These are phyloP conservation scores for Thraustochytrium sp. DNA, from an alignment of 352 stramenopile genomes.

Conservation along the genomic window DNA sequence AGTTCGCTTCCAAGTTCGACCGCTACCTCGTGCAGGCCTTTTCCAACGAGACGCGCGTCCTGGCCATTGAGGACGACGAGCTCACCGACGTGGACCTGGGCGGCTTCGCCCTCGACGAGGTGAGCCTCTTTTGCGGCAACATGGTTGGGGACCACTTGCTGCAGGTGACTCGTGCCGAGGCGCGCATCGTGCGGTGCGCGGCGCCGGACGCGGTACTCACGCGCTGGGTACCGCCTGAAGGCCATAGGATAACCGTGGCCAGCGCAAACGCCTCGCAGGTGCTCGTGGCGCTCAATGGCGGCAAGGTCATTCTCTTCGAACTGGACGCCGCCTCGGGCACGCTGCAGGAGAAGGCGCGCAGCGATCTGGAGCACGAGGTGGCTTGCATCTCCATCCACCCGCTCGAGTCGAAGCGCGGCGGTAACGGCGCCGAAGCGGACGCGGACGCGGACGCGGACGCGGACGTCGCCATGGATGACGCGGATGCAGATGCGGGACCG, in stretches of 20 bases:
- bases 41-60: slow-evolving; percentile 87
- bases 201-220: slow-evolving; percentile 62
- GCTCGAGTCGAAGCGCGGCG: slow-evolving; percentile 43
- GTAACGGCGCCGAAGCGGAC: not conserved
- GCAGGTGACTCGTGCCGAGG: slow-evolving; percentile 85
- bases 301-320: slow-evolving; percentile 73
- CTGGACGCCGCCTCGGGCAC: slow-evolving; percentile 63
- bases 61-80: slow-evolving; percentile 82
- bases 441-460: not conserved
- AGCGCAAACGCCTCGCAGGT: slow-evolving; percentile 81
- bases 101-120: slow-evolving; percentile 65
- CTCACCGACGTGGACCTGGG: slow-evolving; percentile 83
- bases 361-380: slow-evolving; percentile 84
- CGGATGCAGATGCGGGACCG: slow-evolving; percentile 53
- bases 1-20: slow-evolving; percentile 78
- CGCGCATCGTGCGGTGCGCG: slow-evolving; percentile 74
- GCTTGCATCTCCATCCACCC: slow-evolving; percentile 83
- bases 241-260: slow-evolving; percentile 69
- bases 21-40: slow-evolving; percentile 92
- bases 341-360: slow-evolving; percentile 62
- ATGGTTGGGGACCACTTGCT: slow-evolving; percentile 61
- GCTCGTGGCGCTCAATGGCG: slow-evolving; percentile 77
- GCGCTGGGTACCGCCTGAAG: slow-evolving; percentile 63
- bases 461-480: not conserved
- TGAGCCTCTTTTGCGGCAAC: slow-evolving; percentile 88